Conservation (phyloP, 2,329 filamentous ascomycete species). For the Penicillium janthinellum region DNA sequence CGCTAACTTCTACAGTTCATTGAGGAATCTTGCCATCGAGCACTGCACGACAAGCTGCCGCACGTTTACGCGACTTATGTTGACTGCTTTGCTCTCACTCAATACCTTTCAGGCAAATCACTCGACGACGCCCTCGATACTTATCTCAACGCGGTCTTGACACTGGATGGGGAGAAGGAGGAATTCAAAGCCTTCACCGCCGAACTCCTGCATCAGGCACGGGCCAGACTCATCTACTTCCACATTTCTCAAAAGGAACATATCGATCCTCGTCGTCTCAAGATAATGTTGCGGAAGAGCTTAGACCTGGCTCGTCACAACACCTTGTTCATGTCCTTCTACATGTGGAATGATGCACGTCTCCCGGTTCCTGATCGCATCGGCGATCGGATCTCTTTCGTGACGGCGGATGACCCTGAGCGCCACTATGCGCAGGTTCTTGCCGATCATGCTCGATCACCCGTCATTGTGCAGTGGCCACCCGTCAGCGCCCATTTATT, state of each 20-base stretch:
- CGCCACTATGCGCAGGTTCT: constrained; percentile 25
- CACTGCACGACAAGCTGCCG: constrained; percentile 54
- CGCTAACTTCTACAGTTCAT: constrained; percentile 57
- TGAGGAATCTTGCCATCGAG: constrained; percentile 56
- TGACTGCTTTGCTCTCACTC: constrained; percentile 65
- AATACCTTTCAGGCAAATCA: constrained; percentile 60
- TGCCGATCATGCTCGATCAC: not conserved
- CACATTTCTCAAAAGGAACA: constrained; percentile 65
- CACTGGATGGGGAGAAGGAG: constrained; percentile 44
- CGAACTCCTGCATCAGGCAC: constrained; percentile 70
- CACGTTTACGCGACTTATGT: constrained; percentile 57
- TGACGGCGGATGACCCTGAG: constrained; percentile 23
- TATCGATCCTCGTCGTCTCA: constrained; percentile 68
- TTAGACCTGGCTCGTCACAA: constrained; percentile 71
- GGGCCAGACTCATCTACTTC: constrained; percentile 65
- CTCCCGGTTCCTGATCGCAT: constrained; percentile 76
- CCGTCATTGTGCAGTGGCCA: constrained; percentile 17
- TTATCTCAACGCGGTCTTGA: constrained; percentile 45
- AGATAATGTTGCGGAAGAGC: constrained; percentile 62
- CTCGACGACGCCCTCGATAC: constrained; percentile 41
- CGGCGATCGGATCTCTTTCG: constrained; percentile 58
- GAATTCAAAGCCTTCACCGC: constrained; percentile 37
- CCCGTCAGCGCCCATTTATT: constrained; percentile 56
- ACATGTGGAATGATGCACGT: constrained; percentile 72
- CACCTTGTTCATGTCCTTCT: constrained; percentile 71